Conservation (phyloP, 2,329 filamentous ascomycete species). For the Epichloe sp. region DNA sequence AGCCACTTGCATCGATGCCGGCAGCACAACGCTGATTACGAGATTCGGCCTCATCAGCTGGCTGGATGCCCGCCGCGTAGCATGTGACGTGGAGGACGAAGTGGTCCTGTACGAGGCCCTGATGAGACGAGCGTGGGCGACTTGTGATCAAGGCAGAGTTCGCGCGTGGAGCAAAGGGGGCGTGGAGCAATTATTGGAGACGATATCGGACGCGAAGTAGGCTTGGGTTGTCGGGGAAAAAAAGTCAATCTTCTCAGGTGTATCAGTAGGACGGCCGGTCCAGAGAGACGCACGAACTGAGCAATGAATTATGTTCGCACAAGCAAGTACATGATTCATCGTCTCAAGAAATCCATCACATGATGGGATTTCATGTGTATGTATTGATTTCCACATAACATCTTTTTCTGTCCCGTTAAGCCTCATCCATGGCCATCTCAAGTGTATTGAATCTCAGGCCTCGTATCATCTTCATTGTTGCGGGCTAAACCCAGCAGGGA, state of each 20-base stretch:
- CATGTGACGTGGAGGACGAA: slow-evolving; percentile 28
- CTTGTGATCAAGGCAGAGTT: slow-evolving; percentile 54
- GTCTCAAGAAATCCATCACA: too few species aligned
- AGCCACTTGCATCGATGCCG: slow-evolving; percentile 53
- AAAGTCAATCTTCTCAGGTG: too few species aligned
- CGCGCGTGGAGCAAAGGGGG: slow-evolving; percentile 50
- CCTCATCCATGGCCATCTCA: too few species aligned
- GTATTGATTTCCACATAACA: too few species aligned
- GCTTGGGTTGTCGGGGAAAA: background rate
- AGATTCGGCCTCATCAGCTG: slow-evolving; percentile 62
- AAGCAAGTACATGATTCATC: too few species aligned
- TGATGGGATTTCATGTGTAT: too few species aligned
- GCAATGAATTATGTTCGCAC: too few species aligned
- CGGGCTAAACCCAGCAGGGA: background rate
- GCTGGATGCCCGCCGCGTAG: slow-evolving; percentile 49
- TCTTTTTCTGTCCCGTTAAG: too few species aligned
- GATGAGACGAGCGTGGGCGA: slow-evolving; percentile 45
- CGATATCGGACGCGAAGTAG: background rate
- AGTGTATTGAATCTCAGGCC: too few species aligned
- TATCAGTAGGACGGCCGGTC: too few species aligned
- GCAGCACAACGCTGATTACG: slow-evolving; percentile 70
- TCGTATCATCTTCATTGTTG: too few species aligned
- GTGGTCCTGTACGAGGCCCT: slow-evolving; percentile 39
- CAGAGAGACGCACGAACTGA: too few species aligned
- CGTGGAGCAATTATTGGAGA: slow-evolving; percentile 15